phyloP scores from a whole-genome alignment of 2,329 filamentous ascomycete genomes.

The Truncatella angustata region DNA sequence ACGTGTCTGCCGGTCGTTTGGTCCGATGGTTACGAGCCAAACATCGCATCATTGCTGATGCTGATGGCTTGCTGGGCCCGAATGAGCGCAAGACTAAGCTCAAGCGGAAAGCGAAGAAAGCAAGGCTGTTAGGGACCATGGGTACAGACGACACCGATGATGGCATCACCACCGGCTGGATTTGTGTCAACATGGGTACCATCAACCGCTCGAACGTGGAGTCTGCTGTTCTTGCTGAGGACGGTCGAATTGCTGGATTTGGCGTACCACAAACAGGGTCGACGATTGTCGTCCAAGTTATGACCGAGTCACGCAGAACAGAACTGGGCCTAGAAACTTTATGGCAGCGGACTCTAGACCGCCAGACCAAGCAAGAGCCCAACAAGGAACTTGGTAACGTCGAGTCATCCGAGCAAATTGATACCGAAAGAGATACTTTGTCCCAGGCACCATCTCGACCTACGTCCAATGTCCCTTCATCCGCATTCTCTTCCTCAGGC shows the following conservation, averaged over 20 bases:
- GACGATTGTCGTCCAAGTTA: slow-evolving; percentile 56
- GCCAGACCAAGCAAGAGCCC: slow-evolving; percentile 14
- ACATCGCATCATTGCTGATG: slow-evolving; percentile 70
- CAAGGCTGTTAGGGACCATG: slow-evolving; percentile 73
- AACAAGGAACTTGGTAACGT: slow-evolving; percentile 11
- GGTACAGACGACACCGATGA: slow-evolving; percentile 68
- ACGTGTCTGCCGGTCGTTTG: slow-evolving; percentile 85
- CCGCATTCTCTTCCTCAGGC: not conserved
- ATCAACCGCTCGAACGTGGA: slow-evolving; percentile 56
- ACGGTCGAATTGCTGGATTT: slow-evolving; percentile 72
- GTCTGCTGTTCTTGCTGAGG: slow-evolving; percentile 41
- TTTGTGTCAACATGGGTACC: slow-evolving; percentile 85
- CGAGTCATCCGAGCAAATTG: no score
- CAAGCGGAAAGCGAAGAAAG: slow-evolving; percentile 74
- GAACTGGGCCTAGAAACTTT: slow-evolving; percentile 54
- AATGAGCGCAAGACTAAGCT: slow-evolving; percentile 90
- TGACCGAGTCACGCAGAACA: slow-evolving; percentile 51
- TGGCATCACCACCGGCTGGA: slow-evolving; percentile 90
- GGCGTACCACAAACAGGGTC: slow-evolving; percentile 51
- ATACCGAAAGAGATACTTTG: slow-evolving; percentile 15
- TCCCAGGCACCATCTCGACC: slow-evolving; percentile 12
- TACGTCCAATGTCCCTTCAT: not conserved
- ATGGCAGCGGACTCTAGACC: slow-evolving; percentile 40
- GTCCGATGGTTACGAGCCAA: slow-evolving; percentile 79
- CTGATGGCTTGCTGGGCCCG: slow-evolving; percentile 84